These are phyloP conservation scores for Penicillium decumbens DNA, from an alignment of 2,329 filamentous ascomycete genomes.

Conservation along the genomic window DNA sequence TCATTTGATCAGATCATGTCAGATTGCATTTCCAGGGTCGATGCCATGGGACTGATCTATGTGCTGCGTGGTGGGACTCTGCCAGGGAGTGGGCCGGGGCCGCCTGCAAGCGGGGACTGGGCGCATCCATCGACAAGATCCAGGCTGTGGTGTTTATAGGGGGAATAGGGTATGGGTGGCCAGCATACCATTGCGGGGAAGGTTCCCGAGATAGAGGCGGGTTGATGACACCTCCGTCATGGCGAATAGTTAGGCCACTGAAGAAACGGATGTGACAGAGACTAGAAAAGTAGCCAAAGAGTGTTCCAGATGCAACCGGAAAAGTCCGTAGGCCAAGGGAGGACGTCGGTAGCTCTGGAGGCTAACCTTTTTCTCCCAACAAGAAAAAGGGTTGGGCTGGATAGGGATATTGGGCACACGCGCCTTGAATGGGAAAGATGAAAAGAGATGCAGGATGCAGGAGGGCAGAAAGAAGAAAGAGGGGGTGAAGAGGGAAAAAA, in stretches of 20 bases:
- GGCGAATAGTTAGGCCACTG: conserved; percentile 13
- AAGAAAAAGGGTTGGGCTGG: conserved; percentile 5
- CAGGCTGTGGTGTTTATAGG: neutral
- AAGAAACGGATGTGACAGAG: conserved; percentile 1
- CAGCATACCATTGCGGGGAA: conserved; percentile 85
- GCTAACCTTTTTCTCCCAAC: conserved; percentile 1
- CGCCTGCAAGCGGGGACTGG: neutral
- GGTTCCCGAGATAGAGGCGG: conserved; percentile 94
- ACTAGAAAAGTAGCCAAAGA: conserved; percentile 7
- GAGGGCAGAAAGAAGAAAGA: conserved; percentile 2
- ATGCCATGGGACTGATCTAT: neutral
- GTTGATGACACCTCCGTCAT: conserved; percentile 91
- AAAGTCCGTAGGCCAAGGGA: conserved; percentile 6
- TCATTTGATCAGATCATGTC: conserved; percentile 4
- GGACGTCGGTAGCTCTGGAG: conserved; percentile 9
- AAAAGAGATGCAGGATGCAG: conserved; percentile 9
- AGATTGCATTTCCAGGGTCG: neutral
- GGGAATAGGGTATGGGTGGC: conserved; percentile 28
- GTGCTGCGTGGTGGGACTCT: neutral
- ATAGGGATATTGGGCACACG: conserved; percentile 6
- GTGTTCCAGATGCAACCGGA: conserved; percentile 4
- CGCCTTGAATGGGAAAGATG: neutral
- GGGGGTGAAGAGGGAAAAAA: conserved; percentile 4
- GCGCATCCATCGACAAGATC: conserved; percentile 4
- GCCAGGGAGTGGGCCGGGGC: conserved; percentile 4